Percentiles rank a stretch among this genome's conserved stretches.
Evolutionary conservation across 2,329 filamentous ascomycete species (phyloP).

Genomic region (Nothophaeocryptopus gaeumannii): DNA sequence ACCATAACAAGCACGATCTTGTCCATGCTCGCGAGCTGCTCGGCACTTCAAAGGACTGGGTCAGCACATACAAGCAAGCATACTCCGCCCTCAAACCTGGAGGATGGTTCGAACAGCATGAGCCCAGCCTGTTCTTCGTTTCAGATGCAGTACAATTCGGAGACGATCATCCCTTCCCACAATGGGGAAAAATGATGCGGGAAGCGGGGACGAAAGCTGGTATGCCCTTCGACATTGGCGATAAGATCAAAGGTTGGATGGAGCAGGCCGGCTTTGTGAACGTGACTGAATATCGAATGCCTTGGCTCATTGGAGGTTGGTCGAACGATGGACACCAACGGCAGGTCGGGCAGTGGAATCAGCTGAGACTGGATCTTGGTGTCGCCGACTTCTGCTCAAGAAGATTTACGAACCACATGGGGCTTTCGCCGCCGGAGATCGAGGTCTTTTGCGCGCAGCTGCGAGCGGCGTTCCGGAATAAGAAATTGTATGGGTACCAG

Average conservation of each 20-base stretch:
- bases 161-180: constrained; percentile 16
- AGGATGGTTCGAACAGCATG: constrained; percentile 22
- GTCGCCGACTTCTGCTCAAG: constrained; percentile 18
- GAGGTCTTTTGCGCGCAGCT: constrained; percentile 16
- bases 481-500: constrained; percentile 13
- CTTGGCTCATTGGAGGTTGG: constrained; percentile 25
- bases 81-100: constrained; percentile 24
- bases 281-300: constrained; percentile 24
- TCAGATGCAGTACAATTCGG: constrained; percentile 21
- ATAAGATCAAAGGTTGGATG: constrained; percentile 21
- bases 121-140: constrained; percentile 17
- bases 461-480: constrained; percentile 11
- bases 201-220: constrained; percentile 19
- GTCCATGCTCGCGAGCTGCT: constrained; percentile 37
- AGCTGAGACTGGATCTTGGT: constrained; percentile 14
- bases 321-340: constrained; percentile 24
- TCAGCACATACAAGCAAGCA: constrained; percentile 13
- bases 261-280: constrained; percentile 27
- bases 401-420: constrained; percentile 15
- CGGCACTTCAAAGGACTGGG: constrained; percentile 22
- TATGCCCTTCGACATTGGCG: constrained; percentile 20
- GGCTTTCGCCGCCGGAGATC: constrained; percentile 12
- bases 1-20: constrained; percentile 36
- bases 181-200: constrained; percentile 22
- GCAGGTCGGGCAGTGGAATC: constrained; percentile 22